Base-by-base conservation (phyloP, 345 rosid genomes). In the Noccaea bulbosa region DNA sequence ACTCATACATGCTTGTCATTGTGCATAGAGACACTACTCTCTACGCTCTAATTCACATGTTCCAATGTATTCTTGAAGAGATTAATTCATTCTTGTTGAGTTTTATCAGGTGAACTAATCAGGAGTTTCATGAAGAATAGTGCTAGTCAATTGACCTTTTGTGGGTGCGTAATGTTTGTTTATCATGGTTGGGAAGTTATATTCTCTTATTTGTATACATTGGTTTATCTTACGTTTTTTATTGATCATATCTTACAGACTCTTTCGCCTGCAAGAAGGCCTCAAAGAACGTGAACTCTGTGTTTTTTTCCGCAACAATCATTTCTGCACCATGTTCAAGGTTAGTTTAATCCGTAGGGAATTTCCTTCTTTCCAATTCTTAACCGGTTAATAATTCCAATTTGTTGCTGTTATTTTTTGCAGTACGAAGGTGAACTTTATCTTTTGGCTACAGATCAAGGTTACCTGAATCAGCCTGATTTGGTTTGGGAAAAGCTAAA, bases 291-390 rank as follows among this genome's bases (percentile, higher is more conserved):
- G 97, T 4, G 94, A 95, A 54, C 92, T 92, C 33, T 92, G 99
- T 80, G 97, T 95, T 24, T 95, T 90, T 65, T 95, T 95, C 79
- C 97, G 97, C 44, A 95, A 95, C 77, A 95, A 95, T 78, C 99
- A 95, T 81, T 95, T 95, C 84, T 83, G 96, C 80, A 92, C 99
- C 80, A 95, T 95, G 99, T 90, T 95, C 78, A 95, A 95, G 96
- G 99, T 91, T 64, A 71, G 87, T 76, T 56, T 63, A 62, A 60
- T 70, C 41, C 11, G 33, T 38, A 27, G 61, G 35, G 24, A 2
- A 39, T 45, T 53, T 57, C 12, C 43, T 11, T 45, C 12, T 55
- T 38, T 65, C 17, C 30, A 15, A 47, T 76, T 38, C 51, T 17
- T 17, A 45, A 30, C 27, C 61, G 24, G 30, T 37, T 45, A 20